A percentile compares a stretch with the other conserved stretches of the same genome.
These are phyloP conservation scores for Simplicillium sp. DNA, from an alignment of 2,329 filamentous ascomycete species.

Conservation along the genomic window DNA sequence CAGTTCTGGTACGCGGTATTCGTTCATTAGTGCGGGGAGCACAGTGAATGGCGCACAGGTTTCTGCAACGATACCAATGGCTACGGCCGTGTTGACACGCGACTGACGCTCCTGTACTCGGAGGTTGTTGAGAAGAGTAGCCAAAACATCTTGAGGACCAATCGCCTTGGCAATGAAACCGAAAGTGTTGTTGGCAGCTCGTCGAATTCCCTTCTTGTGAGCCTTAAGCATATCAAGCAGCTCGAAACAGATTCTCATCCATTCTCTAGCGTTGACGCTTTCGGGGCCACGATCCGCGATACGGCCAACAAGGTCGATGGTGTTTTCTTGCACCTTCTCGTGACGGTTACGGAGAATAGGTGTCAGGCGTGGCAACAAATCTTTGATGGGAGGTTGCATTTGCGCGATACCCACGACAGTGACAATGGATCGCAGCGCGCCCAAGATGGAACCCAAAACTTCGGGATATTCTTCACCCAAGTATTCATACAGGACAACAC, in stretches of 20 bases:
- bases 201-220: constrained; percentile 97
- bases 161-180: constrained; percentile 99
- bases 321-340: constrained; percentile 99
- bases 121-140: constrained; percentile 91
- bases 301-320: constrained; percentile 93
- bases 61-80: constrained; percentile 96
- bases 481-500: constrained; percentile 93
- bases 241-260: constrained; percentile 99
- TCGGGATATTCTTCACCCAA: constrained; percentile 98
- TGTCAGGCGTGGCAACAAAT: constrained; percentile 85
- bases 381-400: constrained; percentile 97
- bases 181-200: constrained; percentile 98
- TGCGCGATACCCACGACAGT: constrained; percentile 96
- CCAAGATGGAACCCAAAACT: constrained; percentile 91
- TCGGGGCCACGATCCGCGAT: constrained; percentile 96
- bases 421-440: constrained; percentile 89
- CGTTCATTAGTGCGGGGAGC: constrained; percentile 97
- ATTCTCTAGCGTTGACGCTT: constrained; percentile 92
- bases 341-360: constrained; percentile 98
- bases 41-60: constrained; percentile 98
- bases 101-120: constrained; percentile 96
- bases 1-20: constrained; percentile 94
- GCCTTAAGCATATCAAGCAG: constrained; percentile 98
- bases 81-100: constrained; percentile 95
- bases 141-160: constrained; percentile 91